phyloP scores from a whole-genome alignment of 176 grass and related monocot genomes.

The Pontederia paniculata region DNA sequence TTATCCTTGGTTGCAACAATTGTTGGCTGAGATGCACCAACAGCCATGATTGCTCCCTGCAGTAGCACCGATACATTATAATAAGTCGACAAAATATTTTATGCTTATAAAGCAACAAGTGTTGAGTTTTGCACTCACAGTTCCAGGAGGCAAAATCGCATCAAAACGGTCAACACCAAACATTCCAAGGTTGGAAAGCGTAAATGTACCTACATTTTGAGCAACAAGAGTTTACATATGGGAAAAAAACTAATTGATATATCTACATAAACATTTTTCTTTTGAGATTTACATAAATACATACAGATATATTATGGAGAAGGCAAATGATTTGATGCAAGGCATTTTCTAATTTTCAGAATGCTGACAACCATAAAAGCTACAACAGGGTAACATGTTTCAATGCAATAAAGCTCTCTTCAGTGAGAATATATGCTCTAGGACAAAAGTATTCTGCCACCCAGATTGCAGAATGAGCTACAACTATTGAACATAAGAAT shows the following conservation, averaged over 20 bases:
- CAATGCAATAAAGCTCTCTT: no score
- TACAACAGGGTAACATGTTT: no score
- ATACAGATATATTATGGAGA: no score
- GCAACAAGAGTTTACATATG: conserved; percentile 15
- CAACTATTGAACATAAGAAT: no score
- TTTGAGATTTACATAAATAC: no score
- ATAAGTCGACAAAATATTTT: background rate
- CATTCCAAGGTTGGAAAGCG: conserved; percentile 96
- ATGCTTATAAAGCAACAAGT: background rate
- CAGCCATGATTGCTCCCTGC: conserved; percentile 94
- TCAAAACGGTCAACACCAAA: conserved; percentile 98
- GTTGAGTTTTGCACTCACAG: conserved; percentile 42
- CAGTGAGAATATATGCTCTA: no score
- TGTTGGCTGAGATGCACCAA: conserved; percentile 59
- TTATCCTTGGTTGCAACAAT: conserved; percentile 78
- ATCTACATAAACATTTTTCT: background rate
- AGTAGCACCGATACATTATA: conserved; percentile 4
- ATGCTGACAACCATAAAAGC: no score
- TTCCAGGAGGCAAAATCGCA: conserved; percentile 96
- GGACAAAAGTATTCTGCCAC: no score
- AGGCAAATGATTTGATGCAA: no score
- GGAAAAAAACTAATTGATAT: background rate
- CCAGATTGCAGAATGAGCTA: no score
- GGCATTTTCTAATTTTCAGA: no score
- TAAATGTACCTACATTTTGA: conserved; percentile 75